These are phyloP conservation scores for Massarina eburnea DNA, from an alignment of 2,329 filamentous ascomycete species.

Conservation along the genomic window DNA sequence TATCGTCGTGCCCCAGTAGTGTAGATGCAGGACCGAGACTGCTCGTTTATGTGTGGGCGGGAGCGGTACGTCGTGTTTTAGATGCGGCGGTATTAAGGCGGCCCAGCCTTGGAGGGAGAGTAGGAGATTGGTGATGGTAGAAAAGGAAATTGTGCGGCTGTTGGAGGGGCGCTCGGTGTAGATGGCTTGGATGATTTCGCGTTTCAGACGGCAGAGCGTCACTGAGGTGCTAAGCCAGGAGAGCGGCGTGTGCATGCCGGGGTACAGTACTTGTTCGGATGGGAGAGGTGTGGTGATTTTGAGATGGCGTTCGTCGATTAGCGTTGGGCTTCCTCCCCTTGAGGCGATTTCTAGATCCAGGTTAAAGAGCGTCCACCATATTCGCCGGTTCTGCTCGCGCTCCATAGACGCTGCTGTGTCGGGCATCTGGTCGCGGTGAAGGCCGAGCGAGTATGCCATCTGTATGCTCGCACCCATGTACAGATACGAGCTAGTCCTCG, in stretches of 20 bases:
- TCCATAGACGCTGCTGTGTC: constrained; percentile 29
- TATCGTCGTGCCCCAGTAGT: constrained; percentile 40
- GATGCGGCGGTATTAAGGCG: constrained; percentile 33
- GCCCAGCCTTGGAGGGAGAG: constrained; percentile 38
- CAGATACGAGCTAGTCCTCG: constrained; percentile 38
- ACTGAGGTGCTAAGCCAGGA: constrained; percentile 35
- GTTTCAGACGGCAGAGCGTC: constrained; percentile 34
- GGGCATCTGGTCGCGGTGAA: constrained; percentile 39
- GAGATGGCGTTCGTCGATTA: constrained; percentile 37
- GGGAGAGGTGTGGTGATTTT: constrained; percentile 34
- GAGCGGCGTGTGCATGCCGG: constrained; percentile 38
- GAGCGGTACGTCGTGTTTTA: constrained; percentile 31
- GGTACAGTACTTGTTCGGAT: constrained; percentile 39
- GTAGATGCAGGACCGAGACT: constrained; percentile 36
- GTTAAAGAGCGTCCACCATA: constrained; percentile 42
- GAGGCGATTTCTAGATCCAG: constrained; percentile 41
- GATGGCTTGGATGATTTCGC: constrained; percentile 37
- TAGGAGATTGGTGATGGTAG: constrained; percentile 35
- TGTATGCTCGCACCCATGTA: constrained; percentile 41
- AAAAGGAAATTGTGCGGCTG: constrained; percentile 34
- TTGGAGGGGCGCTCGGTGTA: constrained; percentile 34
- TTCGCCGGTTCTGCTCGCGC: constrained; percentile 37
- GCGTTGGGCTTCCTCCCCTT: constrained; percentile 37
- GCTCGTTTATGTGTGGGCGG: constrained; percentile 39
- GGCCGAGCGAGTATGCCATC: constrained; percentile 39